Base-by-base conservation (phyloP, 2,329 filamentous ascomycete genomes). In the Botryosphaeria dothidea region DNA sequence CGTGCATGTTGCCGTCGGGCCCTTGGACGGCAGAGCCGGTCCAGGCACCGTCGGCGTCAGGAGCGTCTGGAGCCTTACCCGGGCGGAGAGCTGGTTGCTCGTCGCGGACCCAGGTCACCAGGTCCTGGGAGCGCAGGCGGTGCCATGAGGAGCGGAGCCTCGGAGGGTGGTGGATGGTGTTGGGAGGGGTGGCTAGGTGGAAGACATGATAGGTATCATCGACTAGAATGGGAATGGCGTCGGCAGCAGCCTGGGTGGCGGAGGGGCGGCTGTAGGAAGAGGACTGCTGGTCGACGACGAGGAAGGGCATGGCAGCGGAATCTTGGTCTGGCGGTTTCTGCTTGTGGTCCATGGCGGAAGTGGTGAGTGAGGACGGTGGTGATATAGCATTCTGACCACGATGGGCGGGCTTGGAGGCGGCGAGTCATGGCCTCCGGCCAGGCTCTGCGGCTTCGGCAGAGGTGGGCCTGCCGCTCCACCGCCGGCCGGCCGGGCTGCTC, bases 161-260 rank as follows among this genome's bases (percentile, higher is more conserved):
- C 19, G 72, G 68, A 13, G 75, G 75, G 54, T 77, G 73, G 63
- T 77, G 73, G n/a, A 68, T 70, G 31, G 76, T 78, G 45, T 67
- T 68, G 6, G 72, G 71, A 15, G 74, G 67, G 2, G 67, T 68
- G 29, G 65, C 66, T n/a, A 68, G 52, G 43, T 78, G 75, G 64
- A 78, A 78, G 62, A 78, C 62, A 64, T 78, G 76, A 67, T 78
- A 78, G 23, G 73, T 76, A 51, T 74, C 69, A 63, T 74, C 76
- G 58, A 78, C 71, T 17, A 78, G 71, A 2, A 78, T 64, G 0
- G 76, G 76, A 29, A 78, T 78, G 25, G 74, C 75, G 66, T 78
- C 76, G 31, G 75, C 76, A 3, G 75, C 73, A 1, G 75, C 76
- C 54, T 75, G 70, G 3, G 66, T 58, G 8, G 68, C 49, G 25